These are phyloP conservation scores for Emmonsia crescens DNA, from an alignment of 2,329 filamentous ascomycete species.

Conservation along the genomic window DNA sequence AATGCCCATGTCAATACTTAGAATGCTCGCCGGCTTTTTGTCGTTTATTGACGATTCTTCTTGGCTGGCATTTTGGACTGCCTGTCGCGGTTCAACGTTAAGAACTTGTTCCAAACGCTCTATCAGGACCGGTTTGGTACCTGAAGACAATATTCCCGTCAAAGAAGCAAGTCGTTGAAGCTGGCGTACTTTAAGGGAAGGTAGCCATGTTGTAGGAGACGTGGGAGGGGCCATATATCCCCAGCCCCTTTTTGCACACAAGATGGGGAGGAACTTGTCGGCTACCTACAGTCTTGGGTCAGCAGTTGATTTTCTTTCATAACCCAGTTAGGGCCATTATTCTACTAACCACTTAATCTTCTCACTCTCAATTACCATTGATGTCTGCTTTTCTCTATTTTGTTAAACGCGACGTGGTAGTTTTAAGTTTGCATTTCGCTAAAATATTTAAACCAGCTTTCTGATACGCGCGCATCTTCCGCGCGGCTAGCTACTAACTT, in stretches of 20 bases:
- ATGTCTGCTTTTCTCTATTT: not conserved
- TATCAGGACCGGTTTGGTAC: slow-evolving; percentile 48
- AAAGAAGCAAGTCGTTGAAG: slow-evolving; percentile 50
- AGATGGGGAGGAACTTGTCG: not conserved
- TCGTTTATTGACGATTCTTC: not conserved
- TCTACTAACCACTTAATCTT: not conserved
- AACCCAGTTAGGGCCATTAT: not conserved
- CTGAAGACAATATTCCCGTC: slow-evolving; percentile 49
- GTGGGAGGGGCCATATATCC: slow-evolving; percentile 1
- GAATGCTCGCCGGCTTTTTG: slow-evolving; percentile 36
- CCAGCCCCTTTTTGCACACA: not conserved
- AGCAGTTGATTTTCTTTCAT: not conserved
- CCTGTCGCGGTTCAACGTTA: not conserved
- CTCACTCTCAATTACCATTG: not conserved
- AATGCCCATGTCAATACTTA: slow-evolving; percentile 80
- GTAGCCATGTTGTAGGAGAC: slow-evolving; percentile 21
- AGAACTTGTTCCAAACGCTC: slow-evolving; percentile 35
- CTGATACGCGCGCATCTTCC: not conserved
- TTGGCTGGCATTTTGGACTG: slow-evolving; percentile 23
- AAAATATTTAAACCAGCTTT: too few species aligned
- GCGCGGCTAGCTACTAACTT: not conserved
- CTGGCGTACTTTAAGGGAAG: slow-evolving; percentile 39
- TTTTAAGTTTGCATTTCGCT: not conserved
- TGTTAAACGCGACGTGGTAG: not conserved
- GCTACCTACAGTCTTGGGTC: not conserved